These are phyloP conservation scores for Arthrobotrys sinensis DNA, from an alignment of 2,329 filamentous ascomycete genomes.

Conservation along the genomic window DNA sequence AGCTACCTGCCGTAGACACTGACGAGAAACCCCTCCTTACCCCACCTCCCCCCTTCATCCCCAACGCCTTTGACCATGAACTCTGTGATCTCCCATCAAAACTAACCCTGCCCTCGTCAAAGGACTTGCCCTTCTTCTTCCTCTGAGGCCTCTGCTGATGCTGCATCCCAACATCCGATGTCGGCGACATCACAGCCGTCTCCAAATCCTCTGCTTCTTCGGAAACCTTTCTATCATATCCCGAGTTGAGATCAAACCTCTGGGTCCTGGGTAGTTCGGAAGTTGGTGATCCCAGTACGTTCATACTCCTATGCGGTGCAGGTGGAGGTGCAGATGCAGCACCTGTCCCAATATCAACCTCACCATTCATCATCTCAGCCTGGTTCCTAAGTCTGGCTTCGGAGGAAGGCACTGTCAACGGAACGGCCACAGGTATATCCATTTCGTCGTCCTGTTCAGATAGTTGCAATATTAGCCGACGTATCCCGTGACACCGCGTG, in stretches of 20 bases:
- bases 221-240: conserved; percentile 25
- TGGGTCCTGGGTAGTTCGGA: conserved; percentile 64
- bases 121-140: conserved; percentile 45
- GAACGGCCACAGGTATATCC: conserved; percentile 93
- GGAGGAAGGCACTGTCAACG: conserved; percentile 85
- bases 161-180: conserved; percentile 36
- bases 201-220: conserved; percentile 37
- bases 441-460: conserved; percentile 81
- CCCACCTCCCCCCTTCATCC: conserved; percentile 59
- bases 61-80: conserved; percentile 61
- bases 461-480: not conserved
- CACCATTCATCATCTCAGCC: conserved; percentile 77
- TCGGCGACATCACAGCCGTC: conserved; percentile 36
- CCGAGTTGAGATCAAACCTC: conserved; percentile 62
- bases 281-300: conserved; percentile 70
- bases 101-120: conserved; percentile 51
- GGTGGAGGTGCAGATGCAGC: conserved; percentile 75
- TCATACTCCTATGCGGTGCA: conserved; percentile 71
- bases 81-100: conserved; percentile 60
- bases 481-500: conserved; percentile 23
- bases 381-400: conserved; percentile 81
- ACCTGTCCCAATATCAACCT: conserved; percentile 89
- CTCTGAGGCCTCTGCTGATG: conserved; percentile 15
- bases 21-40: conserved; percentile 54
- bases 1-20: conserved; percentile 34